Conservation (phyloP, 768 basidiomycete genomes). For the Phylloporus scabripes region DNA sequence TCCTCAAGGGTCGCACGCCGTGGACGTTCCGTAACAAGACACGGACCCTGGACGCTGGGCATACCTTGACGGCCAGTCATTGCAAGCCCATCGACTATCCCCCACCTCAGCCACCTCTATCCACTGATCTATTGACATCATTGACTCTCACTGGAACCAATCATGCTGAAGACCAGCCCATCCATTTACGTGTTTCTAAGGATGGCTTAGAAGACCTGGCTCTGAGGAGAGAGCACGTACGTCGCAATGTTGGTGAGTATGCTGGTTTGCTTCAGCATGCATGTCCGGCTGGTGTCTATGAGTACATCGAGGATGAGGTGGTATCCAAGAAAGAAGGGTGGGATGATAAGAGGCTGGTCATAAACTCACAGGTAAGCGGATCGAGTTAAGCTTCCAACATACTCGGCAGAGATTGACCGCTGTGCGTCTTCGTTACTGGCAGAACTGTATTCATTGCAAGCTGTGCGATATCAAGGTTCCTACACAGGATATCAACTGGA, state of each 20-base stretch:
- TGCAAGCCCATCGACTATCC: conserved; percentile 83
- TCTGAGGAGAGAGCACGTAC: conserved; percentile 60
- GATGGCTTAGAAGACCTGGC: conserved; percentile 36
- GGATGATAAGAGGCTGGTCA: conserved; percentile 84
- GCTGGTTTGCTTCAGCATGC: conserved; percentile 84
- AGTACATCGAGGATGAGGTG: conserved; percentile 77
- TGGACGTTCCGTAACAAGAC: conserved; percentile 83
- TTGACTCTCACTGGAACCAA: conserved; percentile 90
- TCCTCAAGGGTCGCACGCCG: conserved; percentile 80
- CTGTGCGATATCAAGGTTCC: conserved; percentile 95
- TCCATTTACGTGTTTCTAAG: conserved; percentile 71
- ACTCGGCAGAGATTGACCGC: not conserved
- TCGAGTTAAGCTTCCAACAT: not conserved
- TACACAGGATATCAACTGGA: conserved; percentile 96
- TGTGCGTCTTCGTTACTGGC: not conserved
- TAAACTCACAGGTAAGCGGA: conserved; percentile 83
- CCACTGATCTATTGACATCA: conserved; percentile 89
- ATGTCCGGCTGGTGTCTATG: conserved; percentile 95
- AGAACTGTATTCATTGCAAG: conserved; percentile 95
- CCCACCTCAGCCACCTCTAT: conserved; percentile 78
- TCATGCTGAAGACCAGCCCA: conserved; percentile 93
- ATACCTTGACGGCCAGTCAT: conserved; percentile 62
- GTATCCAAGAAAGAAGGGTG: conserved; percentile 51
- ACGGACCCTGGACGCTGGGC: conserved; percentile 53
- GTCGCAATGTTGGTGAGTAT: conserved; percentile 69